These are phyloP conservation scores for Lineolata rhizophorae DNA, from an alignment of 495 filamentous ascomycete species.

Conservation along the genomic window DNA sequence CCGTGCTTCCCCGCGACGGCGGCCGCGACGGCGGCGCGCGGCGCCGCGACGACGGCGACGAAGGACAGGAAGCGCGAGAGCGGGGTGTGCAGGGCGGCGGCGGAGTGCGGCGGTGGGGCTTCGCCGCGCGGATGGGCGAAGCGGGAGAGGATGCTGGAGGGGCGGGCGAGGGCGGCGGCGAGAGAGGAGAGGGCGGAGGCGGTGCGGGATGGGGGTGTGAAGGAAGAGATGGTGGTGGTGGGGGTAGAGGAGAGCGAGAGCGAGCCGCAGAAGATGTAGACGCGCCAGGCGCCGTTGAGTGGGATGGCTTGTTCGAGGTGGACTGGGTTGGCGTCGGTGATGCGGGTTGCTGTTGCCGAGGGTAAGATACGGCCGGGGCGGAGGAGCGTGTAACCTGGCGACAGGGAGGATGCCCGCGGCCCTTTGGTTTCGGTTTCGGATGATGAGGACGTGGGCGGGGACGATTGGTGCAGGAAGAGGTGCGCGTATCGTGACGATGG, in stretches of 20 bases:
- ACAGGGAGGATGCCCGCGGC: too few species aligned
- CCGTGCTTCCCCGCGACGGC: too few species aligned
- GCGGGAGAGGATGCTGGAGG: slow-evolving; percentile 43
- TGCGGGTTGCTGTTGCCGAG: slow-evolving; percentile 57
- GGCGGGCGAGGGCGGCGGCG: slow-evolving; percentile 36
- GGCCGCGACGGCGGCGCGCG: slow-evolving; percentile 43
- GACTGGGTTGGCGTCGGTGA: slow-evolving; percentile 67
- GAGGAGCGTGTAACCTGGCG: slow-evolving; percentile 31
- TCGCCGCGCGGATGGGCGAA: slow-evolving; percentile 41
- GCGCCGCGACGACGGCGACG: slow-evolving; percentile 45
- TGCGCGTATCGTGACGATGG: too few species aligned
- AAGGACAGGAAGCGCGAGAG: slow-evolving; percentile 64
- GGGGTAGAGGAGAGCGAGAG: slow-evolving; percentile 35
- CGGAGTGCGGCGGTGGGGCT: too few species aligned
- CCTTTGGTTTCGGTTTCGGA: too few species aligned
- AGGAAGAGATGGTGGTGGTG: slow-evolving; percentile 40
- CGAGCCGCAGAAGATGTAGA: slow-evolving; percentile 64
- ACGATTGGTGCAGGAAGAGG: too few species aligned
- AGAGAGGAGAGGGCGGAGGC: slow-evolving; percentile 43
- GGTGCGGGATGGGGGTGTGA: slow-evolving; percentile 32
- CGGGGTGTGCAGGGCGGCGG: slow-evolving; percentile 51
- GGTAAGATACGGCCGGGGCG: slow-evolving; percentile 48
- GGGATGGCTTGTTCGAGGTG: slow-evolving; percentile 78
- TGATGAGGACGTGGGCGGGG: too few species aligned
- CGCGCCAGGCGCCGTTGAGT: slow-evolving; percentile 65